These are phyloP conservation scores for Naganishia albida DNA, from an alignment of 1,284 basidiomycete genomes.

Conservation along the genomic window DNA sequence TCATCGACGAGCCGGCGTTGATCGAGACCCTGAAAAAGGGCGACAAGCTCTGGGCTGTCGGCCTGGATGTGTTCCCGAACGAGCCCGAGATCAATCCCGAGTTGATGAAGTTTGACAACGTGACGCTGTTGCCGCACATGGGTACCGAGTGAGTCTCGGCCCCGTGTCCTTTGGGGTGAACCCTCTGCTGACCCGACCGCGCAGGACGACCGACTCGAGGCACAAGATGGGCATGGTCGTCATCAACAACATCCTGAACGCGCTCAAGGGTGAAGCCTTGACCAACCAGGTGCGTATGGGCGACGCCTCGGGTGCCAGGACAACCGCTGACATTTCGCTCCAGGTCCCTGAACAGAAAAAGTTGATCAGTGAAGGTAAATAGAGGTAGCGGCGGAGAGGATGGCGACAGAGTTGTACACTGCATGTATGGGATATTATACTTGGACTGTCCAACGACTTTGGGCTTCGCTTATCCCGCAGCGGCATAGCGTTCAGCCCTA, in stretches of 20 bases:
- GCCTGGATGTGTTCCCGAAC: slow-evolving; percentile 85
- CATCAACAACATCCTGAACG: slow-evolving; percentile 40
- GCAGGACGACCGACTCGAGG: slow-evolving; percentile 40
- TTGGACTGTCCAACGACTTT: no score
- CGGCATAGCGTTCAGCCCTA: no score
- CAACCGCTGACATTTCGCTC: neutral
- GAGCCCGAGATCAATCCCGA: slow-evolving; percentile 83
- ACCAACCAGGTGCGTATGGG: slow-evolving; percentile 36
- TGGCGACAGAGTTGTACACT: neutral
- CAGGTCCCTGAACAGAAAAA: slow-evolving; percentile 27
- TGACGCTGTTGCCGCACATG: slow-evolving; percentile 84
- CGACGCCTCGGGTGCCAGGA: neutral
- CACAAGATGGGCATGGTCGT: slow-evolving; percentile 43
- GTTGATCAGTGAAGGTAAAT: slow-evolving; percentile 25
- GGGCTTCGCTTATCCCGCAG: no score
- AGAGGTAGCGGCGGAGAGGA: neutral
- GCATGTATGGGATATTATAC: neutral
- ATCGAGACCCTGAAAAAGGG: slow-evolving; percentile 78
- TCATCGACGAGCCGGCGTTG: slow-evolving; percentile 83
- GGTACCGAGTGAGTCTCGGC: slow-evolving; percentile 64
- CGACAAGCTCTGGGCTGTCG: slow-evolving; percentile 71
- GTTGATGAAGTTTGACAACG: slow-evolving; percentile 74
- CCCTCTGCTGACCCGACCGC: neutral
- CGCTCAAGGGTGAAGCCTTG: slow-evolving; percentile 35
- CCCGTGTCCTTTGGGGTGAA: neutral